Evolutionary conservation across 2,329 filamentous ascomycete genomes (phyloP), one percentile per base, ranked within the genome.

Genomic region (Trichophyton simii): DNA sequence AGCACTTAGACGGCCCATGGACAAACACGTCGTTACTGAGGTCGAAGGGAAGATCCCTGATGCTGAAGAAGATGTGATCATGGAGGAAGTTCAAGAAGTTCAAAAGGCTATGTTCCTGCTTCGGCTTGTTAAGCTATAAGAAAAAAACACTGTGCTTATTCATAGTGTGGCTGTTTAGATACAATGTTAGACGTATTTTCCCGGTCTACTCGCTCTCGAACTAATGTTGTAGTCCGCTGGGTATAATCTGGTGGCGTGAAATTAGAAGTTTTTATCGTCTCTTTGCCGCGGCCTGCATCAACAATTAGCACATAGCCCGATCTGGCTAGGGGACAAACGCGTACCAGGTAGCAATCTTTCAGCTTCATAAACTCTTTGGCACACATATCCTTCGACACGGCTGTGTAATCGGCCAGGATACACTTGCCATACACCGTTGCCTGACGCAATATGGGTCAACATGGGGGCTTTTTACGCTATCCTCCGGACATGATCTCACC

Each of bases 311-410:
- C 25, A 25, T 15, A 15, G 9, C 20, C 18, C 18, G 15, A 50
- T 11, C 18, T 3, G 36, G n/a, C n/a, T n/a, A 18, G 5, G 2
- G 42, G 9, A 38, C 8, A 18, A 38, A 18, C 41, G 38, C 15
- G 68, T 79, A 96, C 91, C 70, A 95, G 70, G 71, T 90, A 95
- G 71, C 92, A 97, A 66, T 95, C 81, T 72, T 95, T 96, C 57
- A 97, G 73, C 66, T 78, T 84, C 74, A 94, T 78, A 67, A 99
- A 97, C 70, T 96, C 91, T 62, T 84, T 84, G 3, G 81, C 80
- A 70, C 94, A 99, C 79, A 94, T 94, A 71, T 96, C 89, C 71
- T 95, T 95, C 68, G 91, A 83, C 2, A 96, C 84, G 3, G 90
- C 84, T 71, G 92, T 92, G 76, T 95, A 97, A 71, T 97, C 92